Base-by-base conservation (phyloP, 2,329 filamentous ascomycete genomes). In the Arthrobotrys entomopaga region DNA sequence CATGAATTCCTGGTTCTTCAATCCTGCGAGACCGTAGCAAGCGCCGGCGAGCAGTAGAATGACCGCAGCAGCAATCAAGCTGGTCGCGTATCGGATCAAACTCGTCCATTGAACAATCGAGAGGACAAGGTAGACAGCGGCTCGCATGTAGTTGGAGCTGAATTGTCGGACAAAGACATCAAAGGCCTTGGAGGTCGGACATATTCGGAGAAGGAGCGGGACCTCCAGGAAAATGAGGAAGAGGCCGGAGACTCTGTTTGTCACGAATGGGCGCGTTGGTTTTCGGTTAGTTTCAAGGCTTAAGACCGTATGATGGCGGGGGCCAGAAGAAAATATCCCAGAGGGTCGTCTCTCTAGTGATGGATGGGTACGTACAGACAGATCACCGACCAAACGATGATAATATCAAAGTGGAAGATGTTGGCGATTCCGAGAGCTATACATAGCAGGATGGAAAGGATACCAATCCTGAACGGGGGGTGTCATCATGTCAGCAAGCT, bases 131-230 rank as follows among this genome's bases (percentile, higher is more conserved):
- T 99, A 99, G 81, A 96, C 90, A 69, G 85, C 90, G 19, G 94
- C 94, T 83, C 95, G 93, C 89, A 95, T 96, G 85, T 93, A 98
- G 85, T 97, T 98, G 72, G 93, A 96, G 77, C 92, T 92, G 85
- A 99, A 91, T 80, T 88, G 90, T 82, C 94, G 93, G 82, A 99
- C 94, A 81, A 93, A 90, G 77, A 84, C 85, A 82, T 99, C 95
- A 84, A 99, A 99, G 77, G 87, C 89, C 77, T 89, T 83, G 13
- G 94, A 98, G 4, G 95, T 99, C 70, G 95, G 95, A 85, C 95
- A 99, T 84, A 99, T 97, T 83, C 95, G 91, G 76, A 99, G 89
- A 69, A 99, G 91, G 72, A 98, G 89, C 26, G 95, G 95, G 16
- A 99, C 90, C 82, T 99, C 91, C 80, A 94, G 86, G 83, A 95